A percentile compares a stretch with the other conserved stretches of the same genome.
Evolutionary conservation across 148 eudicot species (phyloP).

Genomic region (Cornus controversa): DNA sequence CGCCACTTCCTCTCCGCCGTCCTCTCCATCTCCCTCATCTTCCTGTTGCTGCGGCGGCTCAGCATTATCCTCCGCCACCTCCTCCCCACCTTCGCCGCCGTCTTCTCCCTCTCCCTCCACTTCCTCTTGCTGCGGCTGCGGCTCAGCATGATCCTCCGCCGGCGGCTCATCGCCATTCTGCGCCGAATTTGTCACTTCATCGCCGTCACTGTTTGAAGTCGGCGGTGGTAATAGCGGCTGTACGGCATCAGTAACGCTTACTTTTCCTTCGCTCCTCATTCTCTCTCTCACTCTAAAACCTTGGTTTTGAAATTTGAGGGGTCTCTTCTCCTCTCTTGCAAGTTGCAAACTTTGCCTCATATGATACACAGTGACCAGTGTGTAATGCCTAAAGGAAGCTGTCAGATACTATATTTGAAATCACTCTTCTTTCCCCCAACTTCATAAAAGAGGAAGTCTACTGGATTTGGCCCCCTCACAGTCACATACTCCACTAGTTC

Average conservation of each 20-base stretch:
- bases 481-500: too few species aligned
- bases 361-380: too few species aligned
- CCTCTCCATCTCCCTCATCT: conserved; percentile 12
- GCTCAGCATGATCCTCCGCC: not conserved
- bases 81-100: not conserved
- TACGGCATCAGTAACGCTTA: not conserved
- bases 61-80: conserved; percentile 3
- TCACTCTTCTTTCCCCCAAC: not conserved
- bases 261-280: not conserved
- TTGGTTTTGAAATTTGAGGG: not conserved
- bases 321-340: too few species aligned
- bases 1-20: conserved; percentile 11
- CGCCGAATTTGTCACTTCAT: not conserved
- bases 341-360: too few species aligned
- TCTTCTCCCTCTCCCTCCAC: conserved; percentile 11
- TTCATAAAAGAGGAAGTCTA: too few species aligned
- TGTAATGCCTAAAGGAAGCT: not conserved
- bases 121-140: not conserved
- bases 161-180: not conserved
- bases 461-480: too few species aligned
- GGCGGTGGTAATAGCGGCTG: not conserved
- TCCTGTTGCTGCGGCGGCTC: too few species aligned
- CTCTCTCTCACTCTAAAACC: not conserved
- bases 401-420: not conserved
- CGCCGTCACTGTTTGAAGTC: not conserved